phyloP scores from a whole-genome alignment of 2,329 filamentous ascomycete genomes.

The Ophiostoma novo-ulmi region DNA sequence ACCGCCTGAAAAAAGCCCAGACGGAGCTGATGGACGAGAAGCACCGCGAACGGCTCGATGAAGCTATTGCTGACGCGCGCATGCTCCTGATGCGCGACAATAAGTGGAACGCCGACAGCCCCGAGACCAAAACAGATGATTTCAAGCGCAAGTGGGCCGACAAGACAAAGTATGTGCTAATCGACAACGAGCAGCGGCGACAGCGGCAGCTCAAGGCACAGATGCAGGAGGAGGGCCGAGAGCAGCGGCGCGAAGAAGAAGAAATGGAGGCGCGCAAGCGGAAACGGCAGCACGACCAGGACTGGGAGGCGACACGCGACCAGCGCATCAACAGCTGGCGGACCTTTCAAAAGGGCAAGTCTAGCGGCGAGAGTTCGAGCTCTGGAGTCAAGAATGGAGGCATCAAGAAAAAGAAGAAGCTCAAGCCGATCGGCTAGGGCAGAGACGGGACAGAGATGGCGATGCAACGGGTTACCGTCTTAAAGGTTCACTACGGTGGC shows the following conservation, averaged over 20 bases:
- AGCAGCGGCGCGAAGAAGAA: constrained; percentile 79
- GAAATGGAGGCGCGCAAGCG: constrained; percentile 75
- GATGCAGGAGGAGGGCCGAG: constrained; percentile 92
- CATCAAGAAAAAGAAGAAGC: constrained; percentile 62
- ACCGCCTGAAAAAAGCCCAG: constrained; percentile 92
- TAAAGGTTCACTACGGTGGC: not conserved
- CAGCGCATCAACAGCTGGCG: constrained; percentile 91
- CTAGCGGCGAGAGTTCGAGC: constrained; percentile 31
- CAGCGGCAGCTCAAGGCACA: constrained; percentile 84
- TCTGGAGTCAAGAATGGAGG: constrained; percentile 22
- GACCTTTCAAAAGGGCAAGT: constrained; percentile 69
- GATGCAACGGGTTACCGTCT: not conserved
- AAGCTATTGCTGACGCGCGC: constrained; percentile 91
- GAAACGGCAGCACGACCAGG: constrained; percentile 86
- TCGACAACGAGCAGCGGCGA: constrained; percentile 85
- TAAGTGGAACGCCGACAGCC: constrained; percentile 85
- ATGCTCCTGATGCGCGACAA: constrained; percentile 91
- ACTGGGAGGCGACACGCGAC: constrained; percentile 91
- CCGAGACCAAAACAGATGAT: constrained; percentile 76
- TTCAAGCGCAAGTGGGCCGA: constrained; percentile 84
- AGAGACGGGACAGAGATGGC: not conserved
- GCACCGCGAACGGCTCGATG: constrained; percentile 77
- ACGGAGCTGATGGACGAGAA: constrained; percentile 91
- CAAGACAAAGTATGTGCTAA: constrained; percentile 82
- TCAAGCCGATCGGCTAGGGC: constrained; percentile 53